phyloP scores from a whole-genome alignment of 345 rosid species.

The Arabidopsis thaliana region DNA sequence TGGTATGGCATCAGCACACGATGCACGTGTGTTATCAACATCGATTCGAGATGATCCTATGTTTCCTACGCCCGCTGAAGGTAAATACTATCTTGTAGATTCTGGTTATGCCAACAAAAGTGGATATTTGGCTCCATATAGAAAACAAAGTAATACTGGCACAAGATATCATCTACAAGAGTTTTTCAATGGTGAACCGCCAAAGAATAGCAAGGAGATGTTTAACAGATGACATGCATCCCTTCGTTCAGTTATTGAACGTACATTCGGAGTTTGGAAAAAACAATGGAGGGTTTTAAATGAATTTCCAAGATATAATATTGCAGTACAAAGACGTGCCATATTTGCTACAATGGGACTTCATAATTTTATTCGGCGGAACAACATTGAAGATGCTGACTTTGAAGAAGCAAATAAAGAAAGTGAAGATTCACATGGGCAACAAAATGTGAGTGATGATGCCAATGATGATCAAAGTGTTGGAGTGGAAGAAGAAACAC shows the following conservation, averaged over 20 bases:
- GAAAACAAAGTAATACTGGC: neutral
- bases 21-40: neutral
- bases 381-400: neutral
- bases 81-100: neutral
- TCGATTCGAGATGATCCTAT: neutral
- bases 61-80: neutral
- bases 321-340: neutral
- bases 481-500: too few species aligned
- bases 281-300: constrained; percentile 1
- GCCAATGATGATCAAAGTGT: too few species aligned
- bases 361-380: neutral
- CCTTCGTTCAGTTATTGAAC: neutral
- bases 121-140: neutral
- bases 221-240: constrained; percentile 5
- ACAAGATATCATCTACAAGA: constrained; percentile 21
- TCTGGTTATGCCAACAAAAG: neutral
- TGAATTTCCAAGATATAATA: neutral
- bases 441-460: too few species aligned
- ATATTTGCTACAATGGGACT: neutral
- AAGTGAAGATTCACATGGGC: too few species aligned
- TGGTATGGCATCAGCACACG: neutral
- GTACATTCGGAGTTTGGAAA: neutral
- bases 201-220: neutral
- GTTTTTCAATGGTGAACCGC: neutral
- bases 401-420: neutral